These are phyloP conservation scores for Solidago caesia DNA, from an alignment of 129 eudicot species.

Conservation along the genomic window DNA sequence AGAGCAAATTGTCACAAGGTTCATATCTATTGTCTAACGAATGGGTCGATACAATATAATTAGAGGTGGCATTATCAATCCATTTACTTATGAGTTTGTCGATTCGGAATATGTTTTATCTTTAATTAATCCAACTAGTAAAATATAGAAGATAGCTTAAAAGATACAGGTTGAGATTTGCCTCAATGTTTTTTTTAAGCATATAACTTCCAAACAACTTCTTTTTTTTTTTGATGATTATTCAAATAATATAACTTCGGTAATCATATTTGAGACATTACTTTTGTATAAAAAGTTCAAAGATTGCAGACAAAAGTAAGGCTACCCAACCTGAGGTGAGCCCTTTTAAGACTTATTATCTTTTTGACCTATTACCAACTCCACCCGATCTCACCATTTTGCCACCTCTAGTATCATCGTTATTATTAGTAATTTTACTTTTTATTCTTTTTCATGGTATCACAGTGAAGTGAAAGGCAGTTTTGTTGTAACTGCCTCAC, in stretches of 20 bases:
- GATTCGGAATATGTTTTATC: not conserved
- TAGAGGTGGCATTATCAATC: slow-evolving; percentile 10
- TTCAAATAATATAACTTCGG: not conserved
- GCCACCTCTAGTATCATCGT: not conserved
- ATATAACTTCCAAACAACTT: too few species aligned
- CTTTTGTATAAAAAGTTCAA: not conserved
- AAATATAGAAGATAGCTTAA: not conserved
- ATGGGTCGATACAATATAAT: not conserved
- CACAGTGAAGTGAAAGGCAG: slow-evolving; percentile 92
- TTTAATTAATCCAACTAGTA: not conserved
- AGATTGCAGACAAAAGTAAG: not conserved
- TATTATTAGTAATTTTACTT: not conserved
- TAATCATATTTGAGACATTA: not conserved
- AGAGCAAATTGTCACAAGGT: slow-evolving; percentile 76
- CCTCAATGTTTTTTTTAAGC: too few species aligned
- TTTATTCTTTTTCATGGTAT: slow-evolving; percentile 15
- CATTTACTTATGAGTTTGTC: not conserved
- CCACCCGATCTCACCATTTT: not conserved
- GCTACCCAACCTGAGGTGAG: too few species aligned
- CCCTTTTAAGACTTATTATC: not conserved
- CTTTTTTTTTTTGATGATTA: not conserved
- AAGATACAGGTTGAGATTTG: too few species aligned
- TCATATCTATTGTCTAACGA: slow-evolving; percentile 3
- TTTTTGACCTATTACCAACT: not conserved
- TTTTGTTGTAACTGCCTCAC: slow-evolving; percentile 77